Conservation (phyloP, 495 filamentous ascomycete species). For the Hyaloscypha bicolor region DNA sequence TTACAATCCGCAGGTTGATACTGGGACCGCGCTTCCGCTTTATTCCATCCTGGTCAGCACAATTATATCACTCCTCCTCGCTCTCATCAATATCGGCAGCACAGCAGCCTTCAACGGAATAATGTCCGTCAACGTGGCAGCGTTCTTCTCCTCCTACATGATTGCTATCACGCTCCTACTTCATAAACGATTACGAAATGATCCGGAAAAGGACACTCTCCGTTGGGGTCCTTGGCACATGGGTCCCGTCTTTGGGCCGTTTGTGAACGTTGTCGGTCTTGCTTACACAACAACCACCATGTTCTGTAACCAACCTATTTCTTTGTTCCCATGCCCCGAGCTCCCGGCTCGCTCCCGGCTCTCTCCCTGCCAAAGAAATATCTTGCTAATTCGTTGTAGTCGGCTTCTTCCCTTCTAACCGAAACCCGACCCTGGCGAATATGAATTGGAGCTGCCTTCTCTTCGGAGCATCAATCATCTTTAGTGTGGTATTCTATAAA, state of each 20-base stretch:
- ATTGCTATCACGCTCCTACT: conserved; percentile 38
- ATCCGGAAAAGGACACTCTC: conserved; percentile 32
- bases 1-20: conserved; percentile 12
- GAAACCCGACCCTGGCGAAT: conserved; percentile 35
- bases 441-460: conserved; percentile 53
- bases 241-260: conserved; percentile 43
- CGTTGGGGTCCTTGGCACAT: conserved; percentile 54
- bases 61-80: conserved; percentile 55
- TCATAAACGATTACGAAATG: conserved; percentile 30
- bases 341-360: too few relatives aligned
- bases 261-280: conserved; percentile 48
- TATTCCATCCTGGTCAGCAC: conserved; percentile 49
- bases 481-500: conserved; percentile 50
- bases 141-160: conserved; percentile 50
- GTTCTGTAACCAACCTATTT: conserved; percentile 35
- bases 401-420: conserved; percentile 50
- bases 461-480: conserved; percentile 43
- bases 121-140: conserved; percentile 48
- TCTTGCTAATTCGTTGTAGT: conserved; percentile 15
- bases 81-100: conserved; percentile 64
- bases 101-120: conserved; percentile 58
- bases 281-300: conserved; percentile 46
- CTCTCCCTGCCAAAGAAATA: too few relatives aligned
- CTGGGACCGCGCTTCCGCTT: conserved; percentile 48
- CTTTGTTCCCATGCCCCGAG: too few relatives aligned